Conservation (phyloP, 2,329 filamentous ascomycete genomes). For the Arthrobotrys musiformis region DNA sequence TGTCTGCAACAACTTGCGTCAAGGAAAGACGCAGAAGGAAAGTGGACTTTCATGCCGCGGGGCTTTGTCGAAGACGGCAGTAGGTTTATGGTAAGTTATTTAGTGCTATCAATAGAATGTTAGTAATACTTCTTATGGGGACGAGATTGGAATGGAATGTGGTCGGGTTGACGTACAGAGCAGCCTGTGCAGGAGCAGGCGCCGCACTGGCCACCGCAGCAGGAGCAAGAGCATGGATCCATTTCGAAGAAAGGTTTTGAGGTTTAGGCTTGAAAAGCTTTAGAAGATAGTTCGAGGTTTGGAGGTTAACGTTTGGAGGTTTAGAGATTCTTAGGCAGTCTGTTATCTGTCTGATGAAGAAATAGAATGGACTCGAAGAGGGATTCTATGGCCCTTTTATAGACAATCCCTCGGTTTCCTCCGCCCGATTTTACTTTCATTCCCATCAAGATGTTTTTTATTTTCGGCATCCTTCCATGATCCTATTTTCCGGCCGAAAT, state of each 20-base stretch:
- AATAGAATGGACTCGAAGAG: not conserved
- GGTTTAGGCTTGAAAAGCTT: conserved; percentile 1
- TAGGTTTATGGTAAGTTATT: not conserved
- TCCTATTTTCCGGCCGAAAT: not conserved
- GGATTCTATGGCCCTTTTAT: conserved; percentile 26
- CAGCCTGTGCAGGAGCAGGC: conserved; percentile 18
- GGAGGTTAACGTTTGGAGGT: conserved; percentile 1
- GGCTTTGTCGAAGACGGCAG: not conserved
- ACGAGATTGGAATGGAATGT: not conserved
- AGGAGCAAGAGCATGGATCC: conserved; percentile 33
- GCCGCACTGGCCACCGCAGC: conserved; percentile 11
- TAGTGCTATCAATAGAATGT: conserved; percentile 6
- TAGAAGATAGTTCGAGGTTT: not conserved
- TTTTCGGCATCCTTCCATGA: not conserved
- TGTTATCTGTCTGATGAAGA: conserved; percentile 5
- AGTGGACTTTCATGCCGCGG: not conserved
- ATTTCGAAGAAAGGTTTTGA: conserved; percentile 13
- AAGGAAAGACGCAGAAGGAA: not conserved
- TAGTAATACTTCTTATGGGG: not conserved
- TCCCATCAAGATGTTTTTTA: not conserved
- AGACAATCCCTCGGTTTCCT: conserved; percentile 12
- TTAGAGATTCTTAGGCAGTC: not conserved
- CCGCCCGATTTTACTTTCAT: not conserved
- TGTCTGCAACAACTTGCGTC: not conserved
- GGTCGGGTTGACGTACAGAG: conserved; percentile 2